These are phyloP conservation scores for Coemansia sp. DNA, from an alignment of 192 early-diverging fungal genomes.

Conservation along the genomic window DNA sequence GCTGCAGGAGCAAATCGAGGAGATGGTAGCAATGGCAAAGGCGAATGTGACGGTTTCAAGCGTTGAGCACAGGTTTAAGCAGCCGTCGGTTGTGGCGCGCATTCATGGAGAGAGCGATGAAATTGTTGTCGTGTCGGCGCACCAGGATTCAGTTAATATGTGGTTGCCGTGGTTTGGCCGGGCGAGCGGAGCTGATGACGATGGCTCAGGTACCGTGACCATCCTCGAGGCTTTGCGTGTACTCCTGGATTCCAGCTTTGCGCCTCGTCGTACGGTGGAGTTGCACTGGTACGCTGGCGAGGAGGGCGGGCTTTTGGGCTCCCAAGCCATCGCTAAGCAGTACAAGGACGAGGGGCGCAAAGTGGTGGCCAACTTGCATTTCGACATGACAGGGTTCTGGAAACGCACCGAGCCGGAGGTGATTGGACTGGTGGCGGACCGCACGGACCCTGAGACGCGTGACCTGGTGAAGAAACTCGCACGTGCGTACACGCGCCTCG, in stretches of 20 bases:
- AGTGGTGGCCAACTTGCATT: conserved; percentile 77
- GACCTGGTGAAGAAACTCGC: conserved; percentile 60
- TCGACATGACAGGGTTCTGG: conserved; percentile 92
- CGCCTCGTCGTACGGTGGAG: conserved; percentile 76
- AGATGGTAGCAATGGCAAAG: conserved; percentile 29
- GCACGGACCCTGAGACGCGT: conserved; percentile 64
- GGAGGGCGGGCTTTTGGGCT: conserved; percentile 87
- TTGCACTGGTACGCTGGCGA: conserved; percentile 96
- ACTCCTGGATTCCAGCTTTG: conserved; percentile 85
- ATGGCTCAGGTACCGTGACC: conserved; percentile 90
- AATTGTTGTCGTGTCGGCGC: conserved; percentile 81
- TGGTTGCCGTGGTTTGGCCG: conserved; percentile 74
- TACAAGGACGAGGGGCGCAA: conserved; percentile 62
- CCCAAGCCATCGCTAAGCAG: conserved; percentile 68
- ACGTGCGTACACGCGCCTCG: conserved; percentile 65
- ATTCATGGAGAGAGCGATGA: conserved; percentile 81
- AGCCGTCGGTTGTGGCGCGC: conserved; percentile 82
- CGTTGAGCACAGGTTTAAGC: conserved; percentile 80
- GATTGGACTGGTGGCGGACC: conserved; percentile 83
- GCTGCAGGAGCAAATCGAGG: conserved; percentile 62
- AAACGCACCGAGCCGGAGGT: conserved; percentile 59
- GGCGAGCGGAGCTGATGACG: conserved; percentile 81
- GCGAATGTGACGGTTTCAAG: conserved; percentile 66
- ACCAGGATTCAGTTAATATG: conserved; percentile 90
- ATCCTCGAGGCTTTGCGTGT: conserved; percentile 85